Evolutionary conservation across 495 filamentous ascomycete species (phyloP), one percentile per base, ranked within the genome.

Genomic region (Penicillium canescens): DNA sequence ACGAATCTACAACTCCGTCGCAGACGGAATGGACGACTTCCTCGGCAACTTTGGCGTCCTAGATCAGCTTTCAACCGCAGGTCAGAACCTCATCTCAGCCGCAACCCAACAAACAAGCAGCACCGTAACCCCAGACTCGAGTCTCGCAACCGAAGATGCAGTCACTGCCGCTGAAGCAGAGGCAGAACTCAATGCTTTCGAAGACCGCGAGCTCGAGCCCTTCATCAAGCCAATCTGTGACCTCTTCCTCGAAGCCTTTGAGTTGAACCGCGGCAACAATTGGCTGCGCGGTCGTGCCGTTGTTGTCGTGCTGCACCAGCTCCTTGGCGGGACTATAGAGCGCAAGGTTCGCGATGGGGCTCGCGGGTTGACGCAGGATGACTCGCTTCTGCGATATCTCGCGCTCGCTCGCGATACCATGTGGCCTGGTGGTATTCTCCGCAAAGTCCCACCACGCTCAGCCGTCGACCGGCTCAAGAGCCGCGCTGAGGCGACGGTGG

Each of bases 181-280:
- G 68, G 92, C 92, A 0, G 95, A 99, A 69, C 77, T 99, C 20
- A 89, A 88, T 41, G 95, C 95, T 5, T 98, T 96, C 58, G 94
- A 97, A 62, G 84, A 91, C 56, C 85, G 86, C 52, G 90, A 96
- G 59, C 76, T 91, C 0, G 90, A 96, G 63, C 95, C 95, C 6
- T 97, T 99, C 68, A 92, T 99, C 57, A 98, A 96, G 63, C 95
- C 95, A 7, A 96, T 99, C 56, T 97, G 92, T 69, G 94, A 99
- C 68, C 82, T 98, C 47, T 99, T 99, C 69, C 84, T 98, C 36
- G 95, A 98, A 73, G 80, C 90, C 10, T 99, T 99, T 67, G 92
- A 96, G 65, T 81, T 98, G 23, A 96, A 96, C 64, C 84, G 86
- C 26, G 92, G 91, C 14, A 96, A 92, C 69, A 98, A 95, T 66